Evolutionary conservation across 176 grass and related monocot genomes (phyloP).

Genomic region (Eleusine coracana): DNA sequence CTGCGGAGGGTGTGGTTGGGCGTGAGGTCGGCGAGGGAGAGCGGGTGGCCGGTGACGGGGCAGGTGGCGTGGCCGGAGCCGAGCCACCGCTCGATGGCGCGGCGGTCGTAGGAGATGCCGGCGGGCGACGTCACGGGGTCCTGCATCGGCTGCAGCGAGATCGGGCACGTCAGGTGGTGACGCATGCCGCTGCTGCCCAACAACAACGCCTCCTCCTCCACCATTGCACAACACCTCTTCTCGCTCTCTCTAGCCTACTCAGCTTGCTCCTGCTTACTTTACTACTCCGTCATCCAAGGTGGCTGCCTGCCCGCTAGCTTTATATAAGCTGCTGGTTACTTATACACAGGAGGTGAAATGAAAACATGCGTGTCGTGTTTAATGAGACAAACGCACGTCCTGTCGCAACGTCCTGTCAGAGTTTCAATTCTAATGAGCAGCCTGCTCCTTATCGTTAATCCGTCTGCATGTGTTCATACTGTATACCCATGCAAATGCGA

Average conservation of each 20-base stretch:
- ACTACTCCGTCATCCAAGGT: background rate
- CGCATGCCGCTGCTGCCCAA: slow-evolving; percentile 32
- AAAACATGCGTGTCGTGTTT: background rate
- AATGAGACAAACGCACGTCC: background rate
- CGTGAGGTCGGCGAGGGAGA: slow-evolving; percentile 50
- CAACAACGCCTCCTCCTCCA: slow-evolving; percentile 19
- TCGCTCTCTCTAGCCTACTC: too few species aligned
- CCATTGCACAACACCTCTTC: too few species aligned
- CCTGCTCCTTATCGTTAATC: background rate
- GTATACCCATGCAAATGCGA: too few species aligned
- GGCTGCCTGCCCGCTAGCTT: background rate
- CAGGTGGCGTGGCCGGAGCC: slow-evolving; percentile 53
- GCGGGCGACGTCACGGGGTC: slow-evolving; percentile 63
- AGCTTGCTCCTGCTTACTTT: background rate
- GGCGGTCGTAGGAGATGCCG: slow-evolving; percentile 76
- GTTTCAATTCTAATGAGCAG: background rate
- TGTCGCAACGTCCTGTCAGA: background rate
- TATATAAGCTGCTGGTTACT: background rate
- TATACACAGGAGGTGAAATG: too few species aligned
- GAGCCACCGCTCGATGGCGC: slow-evolving; percentile 67
- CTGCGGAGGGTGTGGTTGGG: slow-evolving; percentile 70
- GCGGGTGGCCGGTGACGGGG: slow-evolving; percentile 56
- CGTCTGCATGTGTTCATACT: too few species aligned
- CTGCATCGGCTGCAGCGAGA: slow-evolving; percentile 60
- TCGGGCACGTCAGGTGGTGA: slow-evolving; percentile 59